Base-by-base conservation (phyloP, 2,329 filamentous ascomycete species). In the Talaromyces verruculosus region DNA sequence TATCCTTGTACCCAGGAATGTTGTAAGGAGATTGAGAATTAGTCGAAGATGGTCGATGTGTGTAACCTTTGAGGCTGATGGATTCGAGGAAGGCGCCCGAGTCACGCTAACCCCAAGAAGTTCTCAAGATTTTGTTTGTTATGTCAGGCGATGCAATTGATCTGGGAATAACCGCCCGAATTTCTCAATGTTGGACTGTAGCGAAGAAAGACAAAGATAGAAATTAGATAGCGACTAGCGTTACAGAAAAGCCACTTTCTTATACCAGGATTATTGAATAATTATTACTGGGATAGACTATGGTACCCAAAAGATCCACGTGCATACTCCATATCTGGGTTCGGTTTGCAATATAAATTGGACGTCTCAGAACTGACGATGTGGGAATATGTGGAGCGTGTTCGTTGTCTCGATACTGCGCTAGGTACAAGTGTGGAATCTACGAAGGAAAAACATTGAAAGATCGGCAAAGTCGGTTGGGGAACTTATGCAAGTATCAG, bases 291-390 rank as follows among this genome's bases (percentile, higher is more conserved):
- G 19, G 10, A 57, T 19, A 22, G 19, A 57, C 33, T 57, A 57
- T 39, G 39, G n/a, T 37, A 39, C n/a, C 53, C 11, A 37, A 57
- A 22, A 15, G 19, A 39, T 33, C 33, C 33, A 57, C 53, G 53
- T 39, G 53, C 53, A 22, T 53, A 39, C 2, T 37, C 25, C 30
- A n/a, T 39, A 57, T 37, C 11, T 39, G 53, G 5, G n/a, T 22
- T 57, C 33, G 33, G 30, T 37, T 39, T 22, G 53, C 53, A 57
- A 57, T 37, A 57, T 39, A 15, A 37, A 57, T 57, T 57, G 19
- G n/a, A 37, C 33, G 30, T 57, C 33, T 25, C 33, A 57, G 33
- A 57, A 57, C 5, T 22, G 33, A 37, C 30, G 53, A 19, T 39
- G 33, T 39, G 30, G 51, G 6, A 35, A 55, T 13, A 37, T 33